phyloP scores from a whole-genome alignment of 352 stramenopile genomes.

The Pythium phragmiticola region DNA sequence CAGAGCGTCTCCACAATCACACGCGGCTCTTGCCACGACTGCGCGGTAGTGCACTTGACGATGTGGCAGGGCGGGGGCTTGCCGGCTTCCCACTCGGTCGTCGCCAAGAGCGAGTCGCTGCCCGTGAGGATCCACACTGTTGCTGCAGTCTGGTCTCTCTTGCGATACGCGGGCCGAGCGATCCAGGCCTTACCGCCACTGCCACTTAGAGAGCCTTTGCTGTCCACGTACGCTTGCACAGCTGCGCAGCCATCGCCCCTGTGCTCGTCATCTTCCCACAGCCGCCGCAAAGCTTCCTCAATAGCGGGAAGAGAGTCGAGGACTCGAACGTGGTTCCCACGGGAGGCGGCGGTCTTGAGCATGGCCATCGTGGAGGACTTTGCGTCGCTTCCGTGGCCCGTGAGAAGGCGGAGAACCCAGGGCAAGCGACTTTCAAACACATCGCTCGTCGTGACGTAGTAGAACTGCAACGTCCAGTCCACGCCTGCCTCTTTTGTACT shows the following conservation, averaged over 20 bases:
- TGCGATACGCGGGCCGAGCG: conserved; percentile 46
- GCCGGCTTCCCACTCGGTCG: conserved; percentile 9
- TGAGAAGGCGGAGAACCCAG: conserved; percentile 17
- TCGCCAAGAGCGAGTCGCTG: conserved; percentile 13
- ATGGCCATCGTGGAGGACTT: not conserved
- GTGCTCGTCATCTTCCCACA: not conserved
- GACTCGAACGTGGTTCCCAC: not conserved
- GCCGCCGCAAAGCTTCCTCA: not conserved
- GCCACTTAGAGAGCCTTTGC: conserved; percentile 14
- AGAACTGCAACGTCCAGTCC: conserved; percentile 19
- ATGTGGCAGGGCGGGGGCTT: conserved; percentile 45
- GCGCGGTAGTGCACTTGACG: conserved; percentile 46
- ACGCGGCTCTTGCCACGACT: conserved; percentile 55
- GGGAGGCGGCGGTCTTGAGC: not conserved
- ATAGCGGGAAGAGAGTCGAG: not conserved
- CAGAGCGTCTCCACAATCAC: conserved; percentile 35
- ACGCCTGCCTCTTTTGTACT: not conserved
- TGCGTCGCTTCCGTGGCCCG: not conserved
- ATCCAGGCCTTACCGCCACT: conserved; percentile 46
- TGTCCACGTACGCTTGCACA: conserved; percentile 51
- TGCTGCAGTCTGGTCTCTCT: conserved; percentile 44
- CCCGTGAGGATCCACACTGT: conserved; percentile 60
- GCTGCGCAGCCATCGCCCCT: conserved; percentile 6
- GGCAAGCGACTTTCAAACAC: conserved; percentile 16
- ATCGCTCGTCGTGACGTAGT: conserved; percentile 8